These are phyloP conservation scores for Trichophyton verrucosum DNA, from an alignment of 2,329 filamentous ascomycete genomes.

Conservation along the genomic window DNA sequence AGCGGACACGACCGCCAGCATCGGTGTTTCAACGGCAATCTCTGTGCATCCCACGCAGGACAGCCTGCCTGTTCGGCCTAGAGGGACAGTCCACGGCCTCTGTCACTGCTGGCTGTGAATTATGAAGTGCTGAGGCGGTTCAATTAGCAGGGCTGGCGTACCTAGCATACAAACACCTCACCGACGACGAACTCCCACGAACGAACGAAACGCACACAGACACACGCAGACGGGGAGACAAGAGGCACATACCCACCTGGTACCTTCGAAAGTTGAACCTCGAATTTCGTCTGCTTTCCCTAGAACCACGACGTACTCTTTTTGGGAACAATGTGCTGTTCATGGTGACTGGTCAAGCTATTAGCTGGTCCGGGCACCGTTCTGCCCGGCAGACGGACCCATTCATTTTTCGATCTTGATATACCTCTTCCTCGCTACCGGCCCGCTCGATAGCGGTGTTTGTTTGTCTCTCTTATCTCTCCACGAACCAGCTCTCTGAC, in stretches of 20 bases:
- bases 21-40: neutral
- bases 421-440: neutral
- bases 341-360: constrained; percentile 30
- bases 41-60: neutral
- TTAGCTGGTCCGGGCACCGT: constrained; percentile 30
- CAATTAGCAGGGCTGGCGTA: constrained; percentile 1
- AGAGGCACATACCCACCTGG: neutral
- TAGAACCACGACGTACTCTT: neutral
- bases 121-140: neutral
- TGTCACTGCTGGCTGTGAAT: neutral
- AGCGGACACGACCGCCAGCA: neutral
- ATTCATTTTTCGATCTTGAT: constrained; percentile 15
- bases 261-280: neutral
- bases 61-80: neutral
- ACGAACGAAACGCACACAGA: too few relatives aligned
- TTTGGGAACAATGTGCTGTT: constrained; percentile 22
- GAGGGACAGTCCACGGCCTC: neutral
- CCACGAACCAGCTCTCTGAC: neutral
- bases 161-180: neutral
- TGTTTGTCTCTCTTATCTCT: neutral
- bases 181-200: too few relatives aligned
- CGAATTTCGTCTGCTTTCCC: neutral
- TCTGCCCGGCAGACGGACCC: constrained; percentile 35
- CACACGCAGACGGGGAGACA: neutral
- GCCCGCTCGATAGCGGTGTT: neutral